Evolutionary conservation across 1,284 basidiomycete genomes (phyloP).

Genomic region (Ceratobasidium sp.): DNA sequence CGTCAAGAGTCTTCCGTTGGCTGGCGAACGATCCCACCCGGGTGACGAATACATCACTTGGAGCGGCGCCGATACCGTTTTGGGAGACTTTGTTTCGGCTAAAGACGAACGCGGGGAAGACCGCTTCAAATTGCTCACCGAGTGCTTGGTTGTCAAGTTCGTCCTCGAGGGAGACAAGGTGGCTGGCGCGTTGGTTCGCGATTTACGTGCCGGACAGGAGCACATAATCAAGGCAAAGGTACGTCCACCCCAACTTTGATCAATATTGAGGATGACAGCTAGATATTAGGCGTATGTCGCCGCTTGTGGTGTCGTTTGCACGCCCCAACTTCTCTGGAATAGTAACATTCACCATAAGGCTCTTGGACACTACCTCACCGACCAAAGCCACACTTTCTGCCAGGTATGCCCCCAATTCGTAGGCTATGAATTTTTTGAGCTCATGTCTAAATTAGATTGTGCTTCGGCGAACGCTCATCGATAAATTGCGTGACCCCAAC

Average conservation of each 20-base stretch:
- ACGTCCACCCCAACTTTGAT: neutral
- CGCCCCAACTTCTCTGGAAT: conserved; percentile 46
- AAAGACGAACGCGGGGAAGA: conserved; percentile 13
- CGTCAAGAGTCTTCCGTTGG: conserved; percentile 30
- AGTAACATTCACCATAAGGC: conserved; percentile 38
- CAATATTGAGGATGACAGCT: neutral
- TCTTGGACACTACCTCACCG: conserved; percentile 26
- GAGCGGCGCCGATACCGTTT: conserved; percentile 35
- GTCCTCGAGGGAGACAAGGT: neutral
- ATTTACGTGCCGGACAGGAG: conserved; percentile 23
- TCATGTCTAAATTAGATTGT: conserved; percentile 11
- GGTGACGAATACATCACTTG: conserved; percentile 38
- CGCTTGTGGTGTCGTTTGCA: conserved; percentile 32
- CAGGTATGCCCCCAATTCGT: conserved; percentile 14
- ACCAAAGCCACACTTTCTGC: conserved; percentile 40
- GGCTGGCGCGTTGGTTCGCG: neutral
- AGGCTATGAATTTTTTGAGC: neutral
- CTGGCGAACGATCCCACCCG: conserved; percentile 40
- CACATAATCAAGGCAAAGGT: conserved; percentile 31
- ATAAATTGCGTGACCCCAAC: neutral
- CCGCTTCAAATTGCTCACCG: conserved; percentile 36
- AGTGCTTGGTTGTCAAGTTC: conserved; percentile 34
- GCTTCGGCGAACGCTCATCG: conserved; percentile 12
- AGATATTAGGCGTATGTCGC: conserved; percentile 21
- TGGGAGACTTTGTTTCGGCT: conserved; percentile 15